phyloP scores from a whole-genome alignment of 176 grass and related monocot genomes.

The Lolium perenne region DNA sequence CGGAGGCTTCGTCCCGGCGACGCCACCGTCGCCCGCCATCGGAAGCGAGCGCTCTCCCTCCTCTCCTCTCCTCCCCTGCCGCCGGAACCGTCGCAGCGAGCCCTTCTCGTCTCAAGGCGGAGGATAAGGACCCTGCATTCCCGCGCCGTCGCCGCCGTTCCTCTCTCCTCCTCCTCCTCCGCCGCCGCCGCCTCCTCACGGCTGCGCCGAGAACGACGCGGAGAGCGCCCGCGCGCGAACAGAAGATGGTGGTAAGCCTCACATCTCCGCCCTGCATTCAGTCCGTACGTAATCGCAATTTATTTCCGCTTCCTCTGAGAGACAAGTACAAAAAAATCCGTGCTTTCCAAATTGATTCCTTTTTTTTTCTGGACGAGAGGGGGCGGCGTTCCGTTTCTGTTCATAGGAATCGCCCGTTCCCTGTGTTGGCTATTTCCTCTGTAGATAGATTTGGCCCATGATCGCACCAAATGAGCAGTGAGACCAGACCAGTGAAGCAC shows the following conservation, averaged over 20 bases:
- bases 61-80: neutral
- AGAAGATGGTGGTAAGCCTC: conserved; percentile 40
- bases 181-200: neutral
- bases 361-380: neutral
- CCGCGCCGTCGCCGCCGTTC: neutral
- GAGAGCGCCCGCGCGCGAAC: neutral
- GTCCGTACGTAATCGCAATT: neutral
- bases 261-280: neutral
- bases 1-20: neutral
- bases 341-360: neutral
- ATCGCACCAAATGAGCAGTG: no score
- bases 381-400: neutral
- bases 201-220: neutral
- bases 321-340: neutral
- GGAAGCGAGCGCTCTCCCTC: neutral
- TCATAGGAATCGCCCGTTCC: neutral
- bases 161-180: neutral
- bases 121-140: neutral
- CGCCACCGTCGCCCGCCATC: neutral
- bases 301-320: neutral
- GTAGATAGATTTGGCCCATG: no score
- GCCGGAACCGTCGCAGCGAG: neutral
- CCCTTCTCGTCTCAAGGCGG: neutral
- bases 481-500: no score
- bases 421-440: neutral